Conservation (phyloP, 2,329 filamentous ascomycete genomes). For the Pyrenochaeta sp. region DNA sequence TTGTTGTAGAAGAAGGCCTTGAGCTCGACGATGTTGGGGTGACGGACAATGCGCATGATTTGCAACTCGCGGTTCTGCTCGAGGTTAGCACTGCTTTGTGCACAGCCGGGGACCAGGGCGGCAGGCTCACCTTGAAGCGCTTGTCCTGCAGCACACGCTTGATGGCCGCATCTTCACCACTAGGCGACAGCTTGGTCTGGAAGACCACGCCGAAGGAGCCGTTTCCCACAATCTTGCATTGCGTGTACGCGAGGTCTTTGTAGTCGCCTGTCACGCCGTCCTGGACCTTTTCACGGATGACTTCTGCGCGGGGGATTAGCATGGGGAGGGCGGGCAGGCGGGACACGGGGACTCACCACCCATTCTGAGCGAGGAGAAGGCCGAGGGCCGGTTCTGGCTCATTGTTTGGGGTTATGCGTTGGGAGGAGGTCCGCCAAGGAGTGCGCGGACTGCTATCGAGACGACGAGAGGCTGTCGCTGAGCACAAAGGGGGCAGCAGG, state of each 20-base stretch:
- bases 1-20: conserved; percentile 99
- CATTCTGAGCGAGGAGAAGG: conserved; percentile 90
- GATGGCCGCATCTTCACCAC: conserved; percentile 97
- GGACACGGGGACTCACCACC: conserved; percentile 75
- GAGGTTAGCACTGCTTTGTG: conserved; percentile 35
- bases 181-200: conserved; percentile 98
- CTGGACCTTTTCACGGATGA: conserved; percentile 98
- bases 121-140: conserved; percentile 85
- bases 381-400: conserved; percentile 91
- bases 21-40: conserved; percentile 97
- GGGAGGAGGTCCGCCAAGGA: conserved; percentile 35
- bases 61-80: conserved; percentile 94
- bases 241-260: conserved; percentile 95
- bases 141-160: conserved; percentile 99
- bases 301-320: conserved; percentile 69
- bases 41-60: conserved; percentile 99
- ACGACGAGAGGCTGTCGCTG: conserved; percentile 52
- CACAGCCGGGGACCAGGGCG: conserved; percentile 20
- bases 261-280: conserved; percentile 97
- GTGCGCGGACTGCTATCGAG: conserved; percentile 50
- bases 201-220: conserved; percentile 99
- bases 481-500: conserved; percentile 55
- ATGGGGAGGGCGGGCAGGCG: conserved; percentile 10
- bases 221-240: conserved; percentile 99
- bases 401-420: conserved; percentile 59